A percentile compares a stretch with the other conserved stretches of the same genome.
Conservation (phyloP, 352 stramenopile species). For the Phytophthora brassicae region DNA sequence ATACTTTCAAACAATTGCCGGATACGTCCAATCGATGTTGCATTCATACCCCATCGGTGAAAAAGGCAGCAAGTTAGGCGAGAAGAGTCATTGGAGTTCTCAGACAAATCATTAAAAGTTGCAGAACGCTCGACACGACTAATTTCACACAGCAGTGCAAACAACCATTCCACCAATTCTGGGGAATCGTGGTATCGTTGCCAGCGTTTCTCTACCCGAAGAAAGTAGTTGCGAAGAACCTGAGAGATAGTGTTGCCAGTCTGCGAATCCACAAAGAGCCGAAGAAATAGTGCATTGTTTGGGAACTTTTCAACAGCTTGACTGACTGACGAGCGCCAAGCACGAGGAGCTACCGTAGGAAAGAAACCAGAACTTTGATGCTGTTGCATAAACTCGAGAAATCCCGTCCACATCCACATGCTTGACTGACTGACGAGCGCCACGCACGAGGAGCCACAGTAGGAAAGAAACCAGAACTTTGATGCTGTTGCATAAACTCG, state of each 20-base stretch:
- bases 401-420: too few relatives aligned
- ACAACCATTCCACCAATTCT: constrained; percentile 69
- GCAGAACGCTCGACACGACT: constrained; percentile 49
- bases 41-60: constrained; percentile 69
- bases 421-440: constrained; percentile 39
- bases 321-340: constrained; percentile 49
- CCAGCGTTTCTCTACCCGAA: constrained; percentile 41
- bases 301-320: constrained; percentile 44
- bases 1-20: constrained; percentile 69
- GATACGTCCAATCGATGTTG: constrained; percentile 52
- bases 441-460: constrained; percentile 54
- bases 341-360: constrained; percentile 47
- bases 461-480: constrained; percentile 32
- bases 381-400: too few relatives aligned
- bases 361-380: constrained; percentile 39
- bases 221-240: constrained; percentile 64
- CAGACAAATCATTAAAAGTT: constrained; percentile 10
- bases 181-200: constrained; percentile 67
- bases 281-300: constrained; percentile 51
- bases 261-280: constrained; percentile 76
- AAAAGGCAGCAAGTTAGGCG: constrained; percentile 56
- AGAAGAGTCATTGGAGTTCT: background rate
- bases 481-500: constrained; percentile 65
- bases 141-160: constrained; percentile 70
- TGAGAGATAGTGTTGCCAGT: constrained; percentile 74